Evolutionary conservation across 176 grass and related monocot genomes (phyloP).

Genomic region (Ananas comosus): DNA sequence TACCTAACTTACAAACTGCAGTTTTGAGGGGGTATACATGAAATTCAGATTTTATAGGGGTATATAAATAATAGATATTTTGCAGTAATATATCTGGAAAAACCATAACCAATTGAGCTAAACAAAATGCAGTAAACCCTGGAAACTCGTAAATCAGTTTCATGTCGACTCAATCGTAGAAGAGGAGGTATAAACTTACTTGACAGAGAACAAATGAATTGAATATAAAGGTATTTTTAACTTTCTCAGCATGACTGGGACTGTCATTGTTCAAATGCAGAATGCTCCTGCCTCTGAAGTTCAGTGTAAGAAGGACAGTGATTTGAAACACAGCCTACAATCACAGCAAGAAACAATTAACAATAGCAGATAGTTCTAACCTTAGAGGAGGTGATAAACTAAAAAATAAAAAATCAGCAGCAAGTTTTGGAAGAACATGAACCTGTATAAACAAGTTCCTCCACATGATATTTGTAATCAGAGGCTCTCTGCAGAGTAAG

Average conservation of each 20-base stretch:
- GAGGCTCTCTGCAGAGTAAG: conserved; percentile 57
- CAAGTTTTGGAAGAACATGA: background rate
- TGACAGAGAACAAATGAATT: conserved; percentile 96
- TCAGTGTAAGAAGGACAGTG: conserved; percentile 60
- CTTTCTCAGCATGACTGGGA: conserved; percentile 54
- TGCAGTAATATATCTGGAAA: background rate
- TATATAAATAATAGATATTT: background rate
- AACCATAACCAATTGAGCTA: no score
- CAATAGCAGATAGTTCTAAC: background rate
- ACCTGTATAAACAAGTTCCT: conserved; percentile 92
- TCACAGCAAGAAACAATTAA: conserved; percentile 1
- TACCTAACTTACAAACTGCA: no score
- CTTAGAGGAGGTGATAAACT: background rate
- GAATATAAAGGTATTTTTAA: conserved; percentile 94
- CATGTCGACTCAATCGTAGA: background rate
- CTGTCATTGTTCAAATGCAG: conserved; percentile 54
- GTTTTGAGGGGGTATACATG: no score
- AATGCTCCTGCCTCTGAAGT: conserved; percentile 62
- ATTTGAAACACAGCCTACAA: conserved; percentile 82
- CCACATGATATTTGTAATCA: conserved; percentile 99
- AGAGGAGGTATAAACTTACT: conserved; percentile 32
- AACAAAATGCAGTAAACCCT: background rate
- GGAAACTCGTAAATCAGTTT: background rate
- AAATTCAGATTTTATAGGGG: no score
- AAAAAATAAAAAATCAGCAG: background rate